Base-by-base conservation (phyloP, 495 filamentous ascomycete species). In the Oidiodendron maius region DNA sequence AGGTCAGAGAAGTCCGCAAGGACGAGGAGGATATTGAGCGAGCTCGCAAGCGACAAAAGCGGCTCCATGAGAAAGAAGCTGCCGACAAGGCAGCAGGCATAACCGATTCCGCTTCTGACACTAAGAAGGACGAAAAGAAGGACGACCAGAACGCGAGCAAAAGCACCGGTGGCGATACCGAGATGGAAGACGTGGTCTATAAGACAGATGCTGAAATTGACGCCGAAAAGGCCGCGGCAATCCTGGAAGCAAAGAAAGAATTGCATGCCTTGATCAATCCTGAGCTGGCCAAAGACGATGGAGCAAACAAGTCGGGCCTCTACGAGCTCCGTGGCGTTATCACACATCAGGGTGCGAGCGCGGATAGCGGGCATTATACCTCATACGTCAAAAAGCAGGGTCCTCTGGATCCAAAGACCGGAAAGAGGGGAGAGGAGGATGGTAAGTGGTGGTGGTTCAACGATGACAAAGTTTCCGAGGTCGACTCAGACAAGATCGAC, bases 361-460 rank as follows among this genome's bases (percentile, higher is more conserved):
- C 93, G 25, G 94, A 98, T 64, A 96, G 91, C 53, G 93, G 93
- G 6, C 93, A 98, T 67, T 98, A 98, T 69, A 97, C 94, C 2
- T 82, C 89, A 2, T 98, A 95, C 63, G 87, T 98, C 46, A 98
- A 97, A 74, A 95, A 98, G 71, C 76, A 85, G 40, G 82, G 77
- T 13, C 62, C 67, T 4, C 67, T 82, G 46, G 84, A 89, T 51
- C 66, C 80, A 6, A 75, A 74, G 46, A 80, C 81, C 3, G 83
- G 81, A 50, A 87, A 87, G 71, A 68, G 81, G 55, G 80, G 78
- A 48, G 81, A 83, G 53, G 84, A 91, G 47, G 90, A 95, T 53
- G 89, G 83, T 46, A 96, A 91, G 55, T 98, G 93, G 93, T 98
- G 93, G 89, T 97, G 93, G 90, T 98, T 98, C 75, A 96, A 98